Base-by-base conservation (phyloP, 257 asterid species). In the Ophiorrhiza pumila region DNA sequence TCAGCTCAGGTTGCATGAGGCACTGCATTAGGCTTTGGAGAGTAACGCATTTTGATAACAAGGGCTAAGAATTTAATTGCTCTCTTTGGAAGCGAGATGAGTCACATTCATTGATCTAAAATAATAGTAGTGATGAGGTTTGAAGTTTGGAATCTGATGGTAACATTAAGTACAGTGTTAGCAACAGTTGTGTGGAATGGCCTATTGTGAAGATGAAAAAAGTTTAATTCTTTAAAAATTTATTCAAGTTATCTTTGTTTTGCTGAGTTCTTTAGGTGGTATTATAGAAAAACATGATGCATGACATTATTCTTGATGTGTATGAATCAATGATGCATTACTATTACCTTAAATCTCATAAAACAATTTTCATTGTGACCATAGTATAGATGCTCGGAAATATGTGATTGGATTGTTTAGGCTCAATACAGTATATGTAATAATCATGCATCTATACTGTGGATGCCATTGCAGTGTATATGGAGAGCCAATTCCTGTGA, bases 401-500 rank as follows among this genome's bases (percentile, higher is more conserved):
- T 27, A 27, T 45, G 27, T 12, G 0, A 37, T 27, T 11, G 22
- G 15, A 4, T 23, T 68, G 43, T 53, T 35, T n/a, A 34, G 50
- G 49, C 58, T 49, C 35, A 32, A n/a, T 39, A 9, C 49, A 12
- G n/a, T 67, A 34, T 52, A 22, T 23, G 22, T 3, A 27, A 1
- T 32, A 22, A 31, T 39, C 29, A 23, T 3, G 45, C 32, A 53
- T 71, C 20, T 9, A 34, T 31, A 4, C 39, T 15, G 45, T 23
- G 65, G 37, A 12, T 50, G 53, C 15, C 23, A 65, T 71, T 85
- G 78, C 91, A 92, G 97, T 80, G 81, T 78, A 35, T 89, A 92
- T 72, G 98, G 97, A 42, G 98, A 92, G 65, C 87, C 81, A 45
- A 89, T 90, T 83, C 97, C 95, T 2, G 97, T 92, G 64, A 87